Conservation (phyloP, 805 yeast genomes). For the Saccharomycopsis olivae region DNA sequence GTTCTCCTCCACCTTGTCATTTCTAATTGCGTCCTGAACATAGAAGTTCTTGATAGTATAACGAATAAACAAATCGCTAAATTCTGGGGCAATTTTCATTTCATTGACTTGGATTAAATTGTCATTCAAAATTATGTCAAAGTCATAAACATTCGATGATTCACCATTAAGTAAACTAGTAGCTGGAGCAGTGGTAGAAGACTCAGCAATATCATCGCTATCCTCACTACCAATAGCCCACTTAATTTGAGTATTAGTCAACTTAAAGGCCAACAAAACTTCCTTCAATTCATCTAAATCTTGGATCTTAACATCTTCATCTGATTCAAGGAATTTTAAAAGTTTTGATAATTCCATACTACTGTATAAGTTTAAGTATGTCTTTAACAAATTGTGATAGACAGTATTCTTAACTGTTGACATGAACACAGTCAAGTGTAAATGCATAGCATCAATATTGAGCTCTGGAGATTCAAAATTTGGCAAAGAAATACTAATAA, state of each 20-base stretch:
- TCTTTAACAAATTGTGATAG: constrained; percentile 31
- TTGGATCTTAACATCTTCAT: constrained; percentile 23
- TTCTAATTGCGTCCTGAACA: constrained; percentile 27
- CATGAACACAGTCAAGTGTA: constrained; percentile 35
- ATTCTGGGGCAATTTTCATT: constrained; percentile 34
- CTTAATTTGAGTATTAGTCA: constrained; percentile 34
- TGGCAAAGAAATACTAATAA: constrained; percentile 32
- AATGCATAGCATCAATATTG: constrained; percentile 30
- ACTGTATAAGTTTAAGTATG: constrained; percentile 36
- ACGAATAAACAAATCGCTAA: constrained; percentile 41
- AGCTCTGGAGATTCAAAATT: constrained; percentile 24
- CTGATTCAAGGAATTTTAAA: constrained; percentile 29
- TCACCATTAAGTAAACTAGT: constrained; percentile 30
- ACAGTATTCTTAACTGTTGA: constrained; percentile 29
- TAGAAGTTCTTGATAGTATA: constrained; percentile 35
- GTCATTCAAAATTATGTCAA: constrained; percentile 34
- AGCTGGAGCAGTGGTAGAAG: not conserved
- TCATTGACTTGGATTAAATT: constrained; percentile 34
- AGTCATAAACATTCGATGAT: constrained; percentile 30
- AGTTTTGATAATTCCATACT: constrained; percentile 35
- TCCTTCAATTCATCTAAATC: constrained; percentile 29
- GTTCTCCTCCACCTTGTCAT: constrained; percentile 2
- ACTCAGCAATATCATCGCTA: not conserved
- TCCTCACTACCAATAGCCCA: constrained; percentile 24
- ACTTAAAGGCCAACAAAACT: constrained; percentile 33